Evolutionary conservation across 805 yeast species (phyloP), one percentile per base, ranked within the genome.

Genomic region (Sugiyamaella boreocaroliniensis): DNA sequence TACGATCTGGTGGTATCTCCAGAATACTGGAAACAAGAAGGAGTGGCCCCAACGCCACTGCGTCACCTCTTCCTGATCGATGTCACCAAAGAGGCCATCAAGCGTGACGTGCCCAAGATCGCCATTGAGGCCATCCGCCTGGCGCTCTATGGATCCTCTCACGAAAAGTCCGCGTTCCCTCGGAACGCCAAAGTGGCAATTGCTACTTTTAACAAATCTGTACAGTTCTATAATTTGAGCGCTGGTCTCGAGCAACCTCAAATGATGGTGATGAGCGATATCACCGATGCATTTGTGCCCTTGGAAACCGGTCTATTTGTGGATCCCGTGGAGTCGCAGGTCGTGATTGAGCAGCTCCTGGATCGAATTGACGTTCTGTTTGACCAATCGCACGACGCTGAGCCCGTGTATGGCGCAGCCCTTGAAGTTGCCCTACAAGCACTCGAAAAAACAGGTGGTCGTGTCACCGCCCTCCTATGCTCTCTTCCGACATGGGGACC

Each of bases 201-300:
- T 45, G 77, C 89, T 56, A 82, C 93, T 0, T 93, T 76, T 67
- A 95, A 90, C 67, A 78, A 81, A 46, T 72, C 75, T 22, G 59
- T 92, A 26, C 89, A 83, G 52, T 87, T 87, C 67, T 89, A 80
- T 48, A 83, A 89, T 59, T 71, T 90, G 57, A 72, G 77, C 15
- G 74, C 85, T 1, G 68, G 69, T 2, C 71, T 81, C 37, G 81
- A 80, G 15, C 75, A 79, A 45, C 76, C 89, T 2, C 78, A 76
- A 44, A 76, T 83, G 52, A 73, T 80, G 34, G 73, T 86, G 8
- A 78, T 86, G 19, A 73, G 82, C 9, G 97, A 89, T 62, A 64
- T 87, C 29, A 81, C 78, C 4, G 90, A 85, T 42, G 85, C 90
- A 4, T 89, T 89, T 59, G 71, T 89, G n/a, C 98, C 98, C 2